Base-by-base conservation (phyloP, 768 basidiomycete species). In the Pseudohyphozyma bogoriensis region DNA sequence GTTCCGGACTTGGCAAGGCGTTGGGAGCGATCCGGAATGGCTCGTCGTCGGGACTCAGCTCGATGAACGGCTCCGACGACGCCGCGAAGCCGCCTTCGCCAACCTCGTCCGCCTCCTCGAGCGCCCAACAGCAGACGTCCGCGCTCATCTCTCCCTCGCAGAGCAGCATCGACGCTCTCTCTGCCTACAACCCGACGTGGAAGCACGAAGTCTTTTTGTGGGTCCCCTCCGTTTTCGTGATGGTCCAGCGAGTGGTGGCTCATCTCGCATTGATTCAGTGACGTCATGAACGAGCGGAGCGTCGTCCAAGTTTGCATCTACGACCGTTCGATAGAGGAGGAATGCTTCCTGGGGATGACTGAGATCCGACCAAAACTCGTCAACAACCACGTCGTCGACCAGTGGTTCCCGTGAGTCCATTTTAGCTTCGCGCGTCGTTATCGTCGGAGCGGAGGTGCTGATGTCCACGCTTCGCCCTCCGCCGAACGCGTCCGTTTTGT, bases 171-270 rank as follows among this genome's bases (percentile, higher is more conserved):
- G 51, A 22, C 35, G 9, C 31, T 5, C 53, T 54, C 39, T 69
- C 52, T 15, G 60, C 70, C 9, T 64, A 88, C 71, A 96, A 90
- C 77, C 93, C 95, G 15, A 85, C 92, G 26, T 99, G 95, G 95
- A 99, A 99, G 76, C 93, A 97, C 73, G 87, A 97, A 73, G 95
- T 97, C 36, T 85, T 88, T 46, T 99, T 99, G 93, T 96, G 75
- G 75, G 92, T 80, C 11, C 36, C 24, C 24, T 32, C 18, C 33
- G 13, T 42, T 33, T 22, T 51, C n/a, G n/a, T 58, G 50, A 44
- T 33, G 22, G 50, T 5, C 13, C 22, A 36, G 29, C 39, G n/a
- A 15, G 29, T 36, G 40, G 24, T 51, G 4, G 42, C 66, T 65
- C 53, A 56, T 50, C n/a, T 44, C 31, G 24, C 26, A 1, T 28